phyloP scores from a whole-genome alignment of 768 basidiomycete species.

The Suillus fuscotomentosus region DNA sequence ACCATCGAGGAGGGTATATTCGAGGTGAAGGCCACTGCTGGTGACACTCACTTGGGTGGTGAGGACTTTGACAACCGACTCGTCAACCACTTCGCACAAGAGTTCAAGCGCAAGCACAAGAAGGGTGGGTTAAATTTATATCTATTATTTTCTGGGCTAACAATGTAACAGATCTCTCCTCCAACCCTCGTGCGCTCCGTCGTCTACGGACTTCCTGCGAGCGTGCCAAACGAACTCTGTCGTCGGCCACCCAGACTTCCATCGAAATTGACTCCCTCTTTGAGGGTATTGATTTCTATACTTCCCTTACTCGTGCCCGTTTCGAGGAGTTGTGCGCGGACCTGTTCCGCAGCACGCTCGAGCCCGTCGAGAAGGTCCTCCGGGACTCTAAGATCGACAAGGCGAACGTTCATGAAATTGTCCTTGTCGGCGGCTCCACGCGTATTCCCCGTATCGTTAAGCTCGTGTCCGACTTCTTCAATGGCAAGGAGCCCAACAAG shows the following conservation, averaged over 20 bases:
- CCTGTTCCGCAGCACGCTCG: slow-evolving; percentile 90
- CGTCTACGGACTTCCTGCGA: slow-evolving; percentile 98
- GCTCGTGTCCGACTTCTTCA: slow-evolving; percentile 98
- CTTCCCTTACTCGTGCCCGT: slow-evolving; percentile 95
- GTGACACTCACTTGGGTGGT: slow-evolving; percentile 97
- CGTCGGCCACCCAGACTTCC: slow-evolving; percentile 93
- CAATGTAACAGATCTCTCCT: slow-evolving; percentile 66
- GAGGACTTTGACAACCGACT: slow-evolving; percentile 99
- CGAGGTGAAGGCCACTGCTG: slow-evolving; percentile 97
- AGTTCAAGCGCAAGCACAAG: slow-evolving; percentile 98
- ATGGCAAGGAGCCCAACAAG: slow-evolving; percentile 98
- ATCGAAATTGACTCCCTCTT: slow-evolving; percentile 98
- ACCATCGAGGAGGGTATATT: slow-evolving; percentile 98
- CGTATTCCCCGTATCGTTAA: slow-evolving; percentile 98
- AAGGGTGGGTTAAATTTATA: slow-evolving; percentile 52
- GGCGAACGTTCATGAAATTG: slow-evolving; percentile 92
- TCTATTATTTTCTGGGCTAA: slow-evolving; percentile 11
- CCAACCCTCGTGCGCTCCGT: slow-evolving; percentile 93
- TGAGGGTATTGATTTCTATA: slow-evolving; percentile 98
- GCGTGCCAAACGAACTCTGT: slow-evolving; percentile 97
- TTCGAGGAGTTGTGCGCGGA: slow-evolving; percentile 97
- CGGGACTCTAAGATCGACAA: slow-evolving; percentile 99
- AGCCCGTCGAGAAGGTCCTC: slow-evolving; percentile 97
- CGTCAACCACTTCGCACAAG: slow-evolving; percentile 94
- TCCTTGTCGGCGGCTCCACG: slow-evolving; percentile 96